Evolutionary conservation across 225 moss, liverwort and hornwort species (phyloP).

Genomic region (Asterella californica): DNA sequence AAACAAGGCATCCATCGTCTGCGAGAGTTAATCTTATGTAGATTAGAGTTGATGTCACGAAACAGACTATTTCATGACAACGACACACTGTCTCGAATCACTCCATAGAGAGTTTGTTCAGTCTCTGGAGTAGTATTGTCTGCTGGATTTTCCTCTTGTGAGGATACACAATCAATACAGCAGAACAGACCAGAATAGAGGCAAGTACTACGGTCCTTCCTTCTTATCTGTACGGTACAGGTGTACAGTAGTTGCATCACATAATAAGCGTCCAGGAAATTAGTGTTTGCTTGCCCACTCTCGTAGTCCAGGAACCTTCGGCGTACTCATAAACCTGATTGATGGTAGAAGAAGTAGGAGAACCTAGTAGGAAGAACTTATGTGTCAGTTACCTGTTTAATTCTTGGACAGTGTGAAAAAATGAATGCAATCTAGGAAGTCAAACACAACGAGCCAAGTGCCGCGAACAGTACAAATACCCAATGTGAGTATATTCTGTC

Average conservation of each 20-base stretch:
- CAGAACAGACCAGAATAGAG: neutral
- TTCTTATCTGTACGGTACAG: neutral
- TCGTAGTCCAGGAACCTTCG: neutral
- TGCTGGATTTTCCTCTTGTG: neutral
- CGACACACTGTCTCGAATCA: neutral
- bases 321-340: neutral
- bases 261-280: neutral
- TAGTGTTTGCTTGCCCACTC: neutral
- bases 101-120: neutral
- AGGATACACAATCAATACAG: neutral
- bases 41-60: neutral
- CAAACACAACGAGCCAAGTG: neutral
- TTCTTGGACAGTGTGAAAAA: neutral
- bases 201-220: neutral
- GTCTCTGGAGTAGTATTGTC: neutral
- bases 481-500: neutral
- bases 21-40: neutral
- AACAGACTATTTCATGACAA: neutral
- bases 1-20: neutral
- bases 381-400: slow-evolving; percentile 1
- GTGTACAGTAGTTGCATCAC: neutral
- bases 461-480: neutral
- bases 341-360: neutral
- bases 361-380: neutral
- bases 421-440: neutral